These are phyloP conservation scores for Acanthamoeba castellanii DNA, from an alignment of 208 protist species.

Conservation along the genomic window DNA sequence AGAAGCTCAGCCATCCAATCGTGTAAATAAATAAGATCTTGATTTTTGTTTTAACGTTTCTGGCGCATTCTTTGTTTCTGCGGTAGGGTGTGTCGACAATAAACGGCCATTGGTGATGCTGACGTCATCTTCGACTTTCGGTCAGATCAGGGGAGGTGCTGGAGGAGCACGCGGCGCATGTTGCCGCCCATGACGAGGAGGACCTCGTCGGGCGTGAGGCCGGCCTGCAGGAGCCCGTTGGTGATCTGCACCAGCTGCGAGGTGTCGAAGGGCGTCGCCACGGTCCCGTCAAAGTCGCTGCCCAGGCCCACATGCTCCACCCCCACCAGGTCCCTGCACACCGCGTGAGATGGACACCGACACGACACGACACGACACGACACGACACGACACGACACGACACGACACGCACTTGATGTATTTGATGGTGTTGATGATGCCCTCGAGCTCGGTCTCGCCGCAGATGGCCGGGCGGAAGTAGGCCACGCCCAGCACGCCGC, in stretches of 20 bases:
- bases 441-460: slow-evolving; percentile 54
- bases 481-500: slow-evolving; percentile 65
- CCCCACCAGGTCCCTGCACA: slow-evolving; percentile 42
- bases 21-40: no score
- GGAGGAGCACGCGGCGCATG: slow-evolving; percentile 22
- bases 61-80: no score
- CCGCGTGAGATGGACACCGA: no score
- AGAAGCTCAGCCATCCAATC: no score
- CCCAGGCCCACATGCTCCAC: slow-evolving; percentile 69
- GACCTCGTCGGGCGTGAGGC: slow-evolving; percentile 59
- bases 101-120: no score
- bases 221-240: slow-evolving; percentile 58
- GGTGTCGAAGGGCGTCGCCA: slow-evolving; percentile 70
- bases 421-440: slow-evolving; percentile 67
- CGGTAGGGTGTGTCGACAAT: background rate
- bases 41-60: no score
- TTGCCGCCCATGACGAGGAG: slow-evolving; percentile 71
- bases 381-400: no score
- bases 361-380: no score
- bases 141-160: slow-evolving; percentile 48
- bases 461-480: slow-evolving; percentile 73
- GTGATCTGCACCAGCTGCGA: slow-evolving; percentile 68
- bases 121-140: no score
- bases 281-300: slow-evolving; percentile 70
- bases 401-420: slow-evolving; percentile 9